Evolutionary conservation across 2,329 filamentous ascomycete species (phyloP), one percentile per base, ranked within the genome.

Genomic region (Penicillium sclerotigenum): DNA sequence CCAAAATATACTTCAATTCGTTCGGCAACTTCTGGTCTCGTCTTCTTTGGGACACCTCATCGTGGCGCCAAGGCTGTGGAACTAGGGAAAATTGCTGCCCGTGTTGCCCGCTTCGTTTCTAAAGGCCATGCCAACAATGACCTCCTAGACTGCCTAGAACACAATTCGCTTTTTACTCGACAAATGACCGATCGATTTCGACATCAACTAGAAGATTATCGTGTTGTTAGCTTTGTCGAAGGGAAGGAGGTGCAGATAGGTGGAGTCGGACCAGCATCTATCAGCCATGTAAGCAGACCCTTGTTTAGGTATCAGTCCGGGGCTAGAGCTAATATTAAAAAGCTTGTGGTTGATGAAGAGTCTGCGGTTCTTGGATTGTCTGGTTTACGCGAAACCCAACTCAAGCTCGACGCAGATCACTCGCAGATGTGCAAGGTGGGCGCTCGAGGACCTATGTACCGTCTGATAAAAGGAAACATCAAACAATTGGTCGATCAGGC

Each of bases 41-140:
- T 73, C 5, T 73, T 73, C 57, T 68, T 73, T 28, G 70, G 70
- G 4, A 72, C 69, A 26, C 71, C 71, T 7, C 71, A 73, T 47
- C 66, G 68, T 28, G 70, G 71, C 5, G 66, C 65, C 4, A 71
- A 69, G 16, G 68, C 68, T 4, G 68, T 71, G 4, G 68, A 71
- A 45, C 48, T 70, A 13, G 68, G 68, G 6, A 71, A 71, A 52
- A 71, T 73, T 20, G 68, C 70, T 2, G 66, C 68, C 26, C 67
- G 70, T 6, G 64, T 73, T 26, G 71, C 70, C 9, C 64, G 66
- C 8, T 69, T 71, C 31, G 58, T 72, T 1, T 69, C 66, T 20
- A 70, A 66, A 43, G 69, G 69, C 0, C 63, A 70, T 38, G 69
- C 68, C 7, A 72, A 62, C 34, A 70, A 68, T 52, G 70, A 67